Conservation (phyloP, 1,284 basidiomycete species). For the Apiotrichum sp. region DNA sequence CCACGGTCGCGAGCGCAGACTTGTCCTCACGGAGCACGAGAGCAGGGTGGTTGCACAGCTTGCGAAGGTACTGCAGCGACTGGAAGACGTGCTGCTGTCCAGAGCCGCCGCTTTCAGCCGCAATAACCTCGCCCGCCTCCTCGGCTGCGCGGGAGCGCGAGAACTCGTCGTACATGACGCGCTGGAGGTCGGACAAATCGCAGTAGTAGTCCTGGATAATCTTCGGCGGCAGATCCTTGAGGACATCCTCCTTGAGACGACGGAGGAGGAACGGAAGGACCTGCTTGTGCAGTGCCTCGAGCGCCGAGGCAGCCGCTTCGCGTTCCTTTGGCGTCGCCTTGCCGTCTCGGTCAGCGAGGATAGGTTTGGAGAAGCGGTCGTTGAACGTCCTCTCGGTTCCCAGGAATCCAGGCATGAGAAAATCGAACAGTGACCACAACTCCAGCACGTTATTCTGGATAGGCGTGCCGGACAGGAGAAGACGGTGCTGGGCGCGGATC, state of each 20-base stretch:
- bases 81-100: constrained; percentile 86
- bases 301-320: constrained; percentile 89
- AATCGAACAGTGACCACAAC: constrained; percentile 98
- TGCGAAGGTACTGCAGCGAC: constrained; percentile 91
- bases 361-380: constrained; percentile 93
- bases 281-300: constrained; percentile 97
- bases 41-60: constrained; percentile 95
- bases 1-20: constrained; percentile 58
- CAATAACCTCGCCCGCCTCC: constrained; percentile 60
- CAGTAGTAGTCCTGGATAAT: constrained; percentile 99
- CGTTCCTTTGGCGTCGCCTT: constrained; percentile 79
- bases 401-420: constrained; percentile 98
- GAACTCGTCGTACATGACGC: constrained; percentile 88
- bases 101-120: constrained; percentile 47
- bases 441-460: constrained; percentile 99
- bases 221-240: constrained; percentile 94
- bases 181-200: constrained; percentile 90
- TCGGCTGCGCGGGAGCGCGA: constrained; percentile 68
- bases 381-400: constrained; percentile 94
- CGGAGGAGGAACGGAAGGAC: constrained; percentile 97
- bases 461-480: constrained; percentile 96
- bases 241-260: constrained; percentile 93
- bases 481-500: constrained; percentile 81
- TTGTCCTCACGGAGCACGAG: constrained; percentile 70
- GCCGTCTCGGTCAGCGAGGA: constrained; percentile 88